These are phyloP conservation scores for Grosmannia penicillata DNA, from an alignment of 2,329 filamentous ascomycete species.

Conservation along the genomic window DNA sequence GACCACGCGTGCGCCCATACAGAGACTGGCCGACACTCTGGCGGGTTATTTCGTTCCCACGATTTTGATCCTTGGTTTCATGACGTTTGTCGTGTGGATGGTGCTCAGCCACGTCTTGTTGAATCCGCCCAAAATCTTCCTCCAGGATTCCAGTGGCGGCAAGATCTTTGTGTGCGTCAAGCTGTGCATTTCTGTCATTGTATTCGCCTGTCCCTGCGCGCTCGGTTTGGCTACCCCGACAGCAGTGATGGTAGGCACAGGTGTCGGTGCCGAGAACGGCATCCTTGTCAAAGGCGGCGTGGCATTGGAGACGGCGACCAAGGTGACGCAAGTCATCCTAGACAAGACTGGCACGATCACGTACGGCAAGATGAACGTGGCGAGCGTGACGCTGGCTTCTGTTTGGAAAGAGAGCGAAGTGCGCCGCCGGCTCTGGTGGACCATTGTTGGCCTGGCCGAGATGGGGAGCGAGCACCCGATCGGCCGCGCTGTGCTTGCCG, in stretches of 20 bases:
- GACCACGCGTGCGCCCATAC: constrained; percentile 85
- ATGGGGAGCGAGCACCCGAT: constrained; percentile 93
- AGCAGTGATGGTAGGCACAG: constrained; percentile 98
- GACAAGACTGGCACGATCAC: constrained; percentile 96
- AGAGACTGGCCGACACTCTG: constrained; percentile 77
- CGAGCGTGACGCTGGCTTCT: constrained; percentile 49
- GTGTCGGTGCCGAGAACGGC: constrained; percentile 84
- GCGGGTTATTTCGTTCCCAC: constrained; percentile 89
- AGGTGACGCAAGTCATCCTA: constrained; percentile 76
- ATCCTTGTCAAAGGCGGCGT: constrained; percentile 97
- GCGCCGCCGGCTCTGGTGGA: constrained; percentile 77
- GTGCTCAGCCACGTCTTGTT: constrained; percentile 73
- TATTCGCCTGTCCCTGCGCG: constrained; percentile 93
- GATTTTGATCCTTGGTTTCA: constrained; percentile 69
- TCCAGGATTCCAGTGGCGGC: constrained; percentile 65
- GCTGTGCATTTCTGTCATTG: constrained; percentile 95
- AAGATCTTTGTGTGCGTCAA: constrained; percentile 95
- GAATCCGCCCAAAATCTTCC: constrained; percentile 80
- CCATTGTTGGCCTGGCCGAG: constrained; percentile 87
- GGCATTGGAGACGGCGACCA: constrained; percentile 78
- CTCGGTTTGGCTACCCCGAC: constrained; percentile 93
- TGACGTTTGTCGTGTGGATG: constrained; percentile 91
- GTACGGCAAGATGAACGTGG: constrained; percentile 87
- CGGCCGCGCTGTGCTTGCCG: constrained; percentile 68
- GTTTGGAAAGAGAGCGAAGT: constrained; percentile 56